Percentiles rank a stretch among this genome's conserved stretches.
Evolutionary conservation across 768 basidiomycete species (phyloP).

Genomic region (Lactifluus echinatus): DNA sequence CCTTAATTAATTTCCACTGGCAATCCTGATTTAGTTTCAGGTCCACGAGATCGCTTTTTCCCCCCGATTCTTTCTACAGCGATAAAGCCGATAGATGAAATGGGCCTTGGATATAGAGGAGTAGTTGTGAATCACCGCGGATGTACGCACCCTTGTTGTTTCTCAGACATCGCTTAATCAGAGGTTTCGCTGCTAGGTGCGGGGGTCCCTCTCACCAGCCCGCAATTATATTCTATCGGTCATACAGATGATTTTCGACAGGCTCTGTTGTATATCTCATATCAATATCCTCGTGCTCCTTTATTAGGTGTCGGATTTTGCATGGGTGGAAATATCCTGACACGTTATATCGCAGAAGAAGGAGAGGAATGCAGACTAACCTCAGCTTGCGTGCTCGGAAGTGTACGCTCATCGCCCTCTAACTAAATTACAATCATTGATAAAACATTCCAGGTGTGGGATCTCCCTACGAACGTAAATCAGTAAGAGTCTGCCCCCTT

Average conservation of each 20-base stretch:
- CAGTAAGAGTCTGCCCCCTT: background rate
- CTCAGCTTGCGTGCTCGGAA: too few species aligned
- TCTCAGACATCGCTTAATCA: too few species aligned
- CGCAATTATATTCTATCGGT: too few species aligned
- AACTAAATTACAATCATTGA: too few species aligned
- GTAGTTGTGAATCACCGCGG: too few species aligned
- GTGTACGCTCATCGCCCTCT: slow-evolving; percentile 44
- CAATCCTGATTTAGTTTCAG: slow-evolving; percentile 7
- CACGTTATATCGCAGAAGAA: slow-evolving; percentile 84
- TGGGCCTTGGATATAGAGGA: slow-evolving; percentile 90
- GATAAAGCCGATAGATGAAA: slow-evolving; percentile 57
- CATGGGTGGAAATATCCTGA: too few species aligned
- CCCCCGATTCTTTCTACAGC: slow-evolving; percentile 71
- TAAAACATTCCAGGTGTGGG: too few species aligned
- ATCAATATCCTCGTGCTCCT: slow-evolving; percentile 72
- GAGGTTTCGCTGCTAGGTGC: too few species aligned
- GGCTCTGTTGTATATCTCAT: slow-evolving; percentile 66
- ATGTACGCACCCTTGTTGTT: too few species aligned
- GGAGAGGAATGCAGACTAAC: slow-evolving; percentile 54
- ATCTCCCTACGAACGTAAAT: background rate
- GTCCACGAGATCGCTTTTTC: slow-evolving; percentile 58
- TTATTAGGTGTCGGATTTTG: too few species aligned
- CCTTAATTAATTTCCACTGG: background rate
- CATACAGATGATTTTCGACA: too few species aligned
- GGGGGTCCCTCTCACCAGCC: too few species aligned